Conservation (phyloP, 2,329 filamentous ascomycete genomes). For the Ceratocystis variospora region DNA sequence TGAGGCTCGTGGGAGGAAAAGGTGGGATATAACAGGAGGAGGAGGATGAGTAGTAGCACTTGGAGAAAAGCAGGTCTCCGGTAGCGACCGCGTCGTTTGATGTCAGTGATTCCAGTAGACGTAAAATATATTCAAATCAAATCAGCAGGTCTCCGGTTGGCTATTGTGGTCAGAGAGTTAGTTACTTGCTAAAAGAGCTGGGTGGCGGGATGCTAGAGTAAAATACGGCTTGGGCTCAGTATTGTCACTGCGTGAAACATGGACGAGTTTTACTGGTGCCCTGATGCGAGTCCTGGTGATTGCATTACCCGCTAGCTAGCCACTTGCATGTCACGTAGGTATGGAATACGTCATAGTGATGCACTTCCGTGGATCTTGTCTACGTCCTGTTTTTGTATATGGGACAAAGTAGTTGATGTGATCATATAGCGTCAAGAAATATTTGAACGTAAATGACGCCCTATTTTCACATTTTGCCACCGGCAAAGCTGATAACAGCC, state of each 20-base stretch:
- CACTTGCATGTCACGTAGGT: background rate
- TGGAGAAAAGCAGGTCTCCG: background rate
- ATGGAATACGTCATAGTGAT: background rate
- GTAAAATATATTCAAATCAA: too few species aligned
- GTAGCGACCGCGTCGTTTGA: too few species aligned
- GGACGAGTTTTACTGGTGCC: background rate
- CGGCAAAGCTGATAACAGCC: too few species aligned
- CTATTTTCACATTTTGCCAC: too few species aligned
- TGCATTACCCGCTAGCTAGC: background rate
- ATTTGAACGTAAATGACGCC: background rate
- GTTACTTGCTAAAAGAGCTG: background rate
- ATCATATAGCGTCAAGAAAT: background rate
- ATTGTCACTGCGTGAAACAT: background rate
- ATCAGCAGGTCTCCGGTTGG: background rate
- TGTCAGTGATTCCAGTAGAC: too few species aligned
- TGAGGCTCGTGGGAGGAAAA: background rate
- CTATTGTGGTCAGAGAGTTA: background rate
- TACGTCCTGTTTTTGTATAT: background rate
- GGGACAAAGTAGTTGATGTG: background rate
- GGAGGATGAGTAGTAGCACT: background rate
- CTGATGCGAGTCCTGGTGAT: background rate
- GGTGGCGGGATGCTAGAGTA: background rate
- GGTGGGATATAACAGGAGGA: background rate
- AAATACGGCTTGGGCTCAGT: background rate
- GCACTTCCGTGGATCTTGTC: background rate